Evolutionary conservation across 73 alveolate genomes (phyloP), one percentile per base, ranked within the genome.

Genomic region (Breviolum minutum): DNA sequence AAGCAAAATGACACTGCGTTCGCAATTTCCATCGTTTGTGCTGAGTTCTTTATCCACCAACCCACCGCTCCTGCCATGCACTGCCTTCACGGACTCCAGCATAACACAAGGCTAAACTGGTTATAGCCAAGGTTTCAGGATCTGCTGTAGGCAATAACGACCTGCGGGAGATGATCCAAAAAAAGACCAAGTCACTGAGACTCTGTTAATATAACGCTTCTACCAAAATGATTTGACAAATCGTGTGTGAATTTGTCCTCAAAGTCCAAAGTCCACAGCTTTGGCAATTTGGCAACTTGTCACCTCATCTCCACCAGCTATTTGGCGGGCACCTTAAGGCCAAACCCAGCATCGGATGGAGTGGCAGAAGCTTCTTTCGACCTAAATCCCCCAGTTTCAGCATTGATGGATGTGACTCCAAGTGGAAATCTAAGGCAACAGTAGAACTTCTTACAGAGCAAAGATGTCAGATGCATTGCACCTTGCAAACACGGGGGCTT

Each of bases 321-420:
- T 22, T 9, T 30, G 54, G 40, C 73, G 26, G 26, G 16, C 48
- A 63, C 95, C 95, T 88, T 70, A 48, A 90, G 40, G 96, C 87
- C 96, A 69, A 69, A 8, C 96, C 96, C 87, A 90, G 87, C 96
- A 90, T 90, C 13, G 96, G 96, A 30, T 90, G 96, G 30, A 90
- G 87, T 30, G 96, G 96, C 87, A 90, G 48, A 24, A 90, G 88
- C 76, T 90, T 90, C 96, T 77, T 70, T 32, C 92, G 92, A 80
- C 88, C 86, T 77, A 10, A 40, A 40, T 40, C 54, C 54, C 54
- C 0, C 54, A 40, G 54, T 40, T 40, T 40, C 54, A 40, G 54
- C 54, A 3, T 40, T 40, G 54, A 40, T 40, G 54, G 54, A 40
- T 40, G 54, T 40, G 54, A 40, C 54, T 40, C 54, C 54, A 40